Base-by-base conservation (phyloP, 805 yeast species). In the Torulaspora quercuum region DNA sequence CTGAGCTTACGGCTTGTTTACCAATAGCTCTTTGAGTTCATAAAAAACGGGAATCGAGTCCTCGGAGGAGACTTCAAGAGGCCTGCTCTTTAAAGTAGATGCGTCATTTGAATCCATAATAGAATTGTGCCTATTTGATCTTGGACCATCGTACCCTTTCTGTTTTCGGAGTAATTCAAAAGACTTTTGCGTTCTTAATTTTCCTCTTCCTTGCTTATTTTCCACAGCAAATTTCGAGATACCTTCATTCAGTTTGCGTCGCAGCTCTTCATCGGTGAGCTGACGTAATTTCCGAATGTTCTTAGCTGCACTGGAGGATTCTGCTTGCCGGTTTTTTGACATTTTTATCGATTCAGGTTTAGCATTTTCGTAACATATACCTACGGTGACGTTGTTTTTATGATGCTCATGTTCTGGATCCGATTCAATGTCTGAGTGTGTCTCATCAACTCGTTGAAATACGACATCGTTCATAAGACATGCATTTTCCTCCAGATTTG, bases 41-140 rank as follows among this genome's bases (percentile, higher is more conserved):
- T 53, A 57, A 13, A 56, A 36, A 15, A 56, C 48, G 6, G 64
- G 62, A 13, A 59, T 59, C 11, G 55, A 45, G 22, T 57, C 64
- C 45, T 59, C 64, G 3, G 56, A 48, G 6, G 49, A 48, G 33
- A 44, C 28, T 23, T 18, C 11, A 37, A 29, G 45, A 45, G 53
- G 31, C 57, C 57, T 33, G 53, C 57, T 43, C 44, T 35, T 35
- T n/a, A 13, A 12, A 18, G 14, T 21, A 16, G 11, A 16, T 23
- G 14, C 11, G 13, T 18, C 6, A 15, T n/a, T 10, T 25, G 6
- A 21, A 12, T 13, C 25, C 25, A 32, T 18, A 19, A 32, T 25
- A 1, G 35, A 32, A 12, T 23, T 20, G n/a, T 32, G 35, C 19
- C 35, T 32, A 17, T 32, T 18, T 12, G 15, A 24, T 25, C 21